These are phyloP conservation scores for Fusarium agapanthi DNA, from an alignment of 2,329 filamentous ascomycete species.

Conservation along the genomic window DNA sequence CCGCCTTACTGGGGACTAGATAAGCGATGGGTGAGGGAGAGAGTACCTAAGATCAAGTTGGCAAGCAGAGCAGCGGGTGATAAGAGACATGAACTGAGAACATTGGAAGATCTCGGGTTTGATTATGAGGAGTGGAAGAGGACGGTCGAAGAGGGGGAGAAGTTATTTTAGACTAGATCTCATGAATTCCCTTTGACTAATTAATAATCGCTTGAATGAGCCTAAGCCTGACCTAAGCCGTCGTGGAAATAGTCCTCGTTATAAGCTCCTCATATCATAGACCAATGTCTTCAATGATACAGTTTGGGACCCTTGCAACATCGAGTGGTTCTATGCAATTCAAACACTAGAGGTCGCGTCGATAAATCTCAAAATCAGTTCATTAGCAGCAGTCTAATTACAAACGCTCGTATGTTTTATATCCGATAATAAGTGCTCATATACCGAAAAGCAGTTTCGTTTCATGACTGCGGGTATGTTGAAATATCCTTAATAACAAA, in stretches of 20 bases:
- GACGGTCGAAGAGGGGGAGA: constrained; percentile 25
- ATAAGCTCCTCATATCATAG: neutral
- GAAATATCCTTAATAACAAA: neutral
- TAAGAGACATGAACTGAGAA: constrained; percentile 46
- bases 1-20: constrained; percentile 53
- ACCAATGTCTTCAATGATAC: neutral
- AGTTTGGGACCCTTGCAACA: neutral
- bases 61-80: constrained; percentile 50
- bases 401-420: neutral
- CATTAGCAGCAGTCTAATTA: neutral
- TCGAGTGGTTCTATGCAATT: too few species aligned
- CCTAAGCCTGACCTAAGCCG: neutral
- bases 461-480: neutral
- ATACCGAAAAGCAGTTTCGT: neutral
- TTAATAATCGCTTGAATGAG: neutral
- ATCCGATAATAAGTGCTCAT: neutral
- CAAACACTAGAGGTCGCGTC: neutral
- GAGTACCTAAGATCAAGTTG: constrained; percentile 53
- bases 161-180: constrained; percentile 13
- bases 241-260: neutral
- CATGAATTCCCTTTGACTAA: neutral
- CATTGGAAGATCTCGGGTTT: constrained; percentile 51
- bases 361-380: neutral
- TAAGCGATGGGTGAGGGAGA: constrained; percentile 51
- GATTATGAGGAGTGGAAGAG: constrained; percentile 47